These are phyloP conservation scores for Hericium coralloides DNA, from an alignment of 768 basidiomycete genomes.

Conservation along the genomic window DNA sequence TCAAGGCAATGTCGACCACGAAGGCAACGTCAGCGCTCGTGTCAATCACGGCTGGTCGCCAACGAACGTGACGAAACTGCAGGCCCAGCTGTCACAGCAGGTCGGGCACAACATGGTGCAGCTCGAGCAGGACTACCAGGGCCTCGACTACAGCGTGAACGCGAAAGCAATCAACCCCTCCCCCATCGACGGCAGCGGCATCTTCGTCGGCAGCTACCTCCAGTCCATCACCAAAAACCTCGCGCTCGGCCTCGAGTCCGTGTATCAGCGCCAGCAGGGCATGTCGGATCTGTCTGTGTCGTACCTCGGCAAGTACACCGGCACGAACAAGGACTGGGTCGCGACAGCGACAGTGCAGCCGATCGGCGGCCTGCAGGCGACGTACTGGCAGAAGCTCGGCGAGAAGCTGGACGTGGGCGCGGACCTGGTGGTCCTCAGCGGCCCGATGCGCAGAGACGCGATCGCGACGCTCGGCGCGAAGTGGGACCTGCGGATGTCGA, in stretches of 20 bases:
- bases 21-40: constrained; percentile 82
- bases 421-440: constrained; percentile 77
- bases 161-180: constrained; percentile 88
- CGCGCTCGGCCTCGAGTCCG: constrained; percentile 77
- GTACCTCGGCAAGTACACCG: constrained; percentile 75
- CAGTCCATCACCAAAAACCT: constrained; percentile 89
- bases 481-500: constrained; percentile 90
- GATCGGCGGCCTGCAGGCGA: constrained; percentile 76
- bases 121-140: constrained; percentile 89
- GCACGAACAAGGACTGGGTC: constrained; percentile 73
- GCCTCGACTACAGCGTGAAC: constrained; percentile 80
- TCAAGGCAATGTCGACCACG: constrained; percentile 91
- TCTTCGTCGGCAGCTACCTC: constrained; percentile 86
- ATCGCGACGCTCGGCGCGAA: constrained; percentile 92
- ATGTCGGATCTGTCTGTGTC: constrained; percentile 63
- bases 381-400: constrained; percentile 94
- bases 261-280: constrained; percentile 73
- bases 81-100: constrained; percentile 66
- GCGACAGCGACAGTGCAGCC: constrained; percentile 87
- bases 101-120: constrained; percentile 86
- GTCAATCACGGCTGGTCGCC: constrained; percentile 85
- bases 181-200: constrained; percentile 78
- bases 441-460: constrained; percentile 78
- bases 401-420: constrained; percentile 98
- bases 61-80: constrained; percentile 71